Evolutionary conservation across 768 basidiomycete genomes (phyloP).

Genomic region (Termitomyces sp.): DNA sequence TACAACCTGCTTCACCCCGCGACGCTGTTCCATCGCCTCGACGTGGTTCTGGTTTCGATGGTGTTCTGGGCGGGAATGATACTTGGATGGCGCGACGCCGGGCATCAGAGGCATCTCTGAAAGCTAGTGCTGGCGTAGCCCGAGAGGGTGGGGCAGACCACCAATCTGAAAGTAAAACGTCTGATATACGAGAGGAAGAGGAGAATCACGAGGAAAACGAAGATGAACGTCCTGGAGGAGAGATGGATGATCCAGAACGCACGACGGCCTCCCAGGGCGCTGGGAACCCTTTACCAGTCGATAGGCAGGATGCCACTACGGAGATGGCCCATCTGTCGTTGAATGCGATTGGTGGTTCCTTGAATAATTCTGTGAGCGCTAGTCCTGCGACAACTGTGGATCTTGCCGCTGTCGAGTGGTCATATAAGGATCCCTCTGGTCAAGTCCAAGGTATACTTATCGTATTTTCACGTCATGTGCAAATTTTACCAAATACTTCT

Average conservation of each 20-base stretch:
- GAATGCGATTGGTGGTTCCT: constrained; percentile 12
- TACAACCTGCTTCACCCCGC: constrained; percentile 56
- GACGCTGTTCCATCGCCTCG: constrained; percentile 66
- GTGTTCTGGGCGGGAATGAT: constrained; percentile 64
- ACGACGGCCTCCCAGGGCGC: neutral
- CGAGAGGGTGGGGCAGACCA: constrained; percentile 38
- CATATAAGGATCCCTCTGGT: constrained; percentile 91
- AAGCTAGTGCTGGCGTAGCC: constrained; percentile 30
- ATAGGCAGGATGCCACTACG: constrained; percentile 3
- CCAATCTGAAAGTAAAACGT: constrained; percentile 34
- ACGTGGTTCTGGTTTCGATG: constrained; percentile 66
- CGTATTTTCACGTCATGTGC: constrained; percentile 2
- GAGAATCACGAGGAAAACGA: constrained; percentile 25
- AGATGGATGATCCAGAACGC: neutral
- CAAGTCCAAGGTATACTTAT: constrained; percentile 72
- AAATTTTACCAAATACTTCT: constrained; percentile 1
- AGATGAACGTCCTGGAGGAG: constrained; percentile 1
- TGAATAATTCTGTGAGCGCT: constrained; percentile 1
- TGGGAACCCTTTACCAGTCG: neutral
- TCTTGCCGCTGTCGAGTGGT: constrained; percentile 73
- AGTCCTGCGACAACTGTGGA: constrained; percentile 47
- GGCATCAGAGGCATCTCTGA: constrained; percentile 51
- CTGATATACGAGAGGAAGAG: constrained; percentile 59
- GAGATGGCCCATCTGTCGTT: constrained; percentile 14
- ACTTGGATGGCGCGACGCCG: constrained; percentile 67